Base-by-base conservation (phyloP, 2,329 filamentous ascomycete species). In the Fusarium udum region DNA sequence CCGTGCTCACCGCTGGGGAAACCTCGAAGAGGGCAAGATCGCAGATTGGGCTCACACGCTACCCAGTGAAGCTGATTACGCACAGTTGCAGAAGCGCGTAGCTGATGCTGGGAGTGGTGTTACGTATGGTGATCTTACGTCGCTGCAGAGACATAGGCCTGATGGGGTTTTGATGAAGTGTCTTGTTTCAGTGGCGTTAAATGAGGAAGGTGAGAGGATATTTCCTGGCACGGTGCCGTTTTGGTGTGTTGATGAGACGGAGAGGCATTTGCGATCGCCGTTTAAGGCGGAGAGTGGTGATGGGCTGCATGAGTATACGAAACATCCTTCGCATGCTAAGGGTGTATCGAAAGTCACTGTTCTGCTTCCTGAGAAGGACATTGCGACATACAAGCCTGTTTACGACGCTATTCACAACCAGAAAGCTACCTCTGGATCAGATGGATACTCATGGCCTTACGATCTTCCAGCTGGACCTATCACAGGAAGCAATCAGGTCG, bases 201-300 rank as follows among this genome's bases (percentile, higher is more conserved):
- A 69, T 39, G 67, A 66, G 1, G 55, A 66, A 3, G 74, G 75
- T 9, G 49, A 64, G 6, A 70, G 73, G 3, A 71, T 83, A 3
- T 80, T 82, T 14, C 81, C 87, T 1, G 89, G 90, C 0, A 81
- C 82, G 20, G 77, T 90, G 16, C 91, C 91, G 0, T 93, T 93
- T 74, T 93, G 88, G 85, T 91, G 89, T 75, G 85, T 92, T 52
- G 91, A 93, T 78, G 80, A 88, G 18, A 92, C 91, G 4, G 81
- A 85, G 6, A 80, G 91, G 12, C 73, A 81, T n/a, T 77, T 89
- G 5, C 81, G 91, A 0, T 90, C 92, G 6, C 89, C 90, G 0
- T 81, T 81, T 3, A 74, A 78, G 32, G 69, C 80, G 6, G 73
- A 78, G 24, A 61, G 64, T 24, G 74, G 68, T 12, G 36, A 45